Evolutionary conservation across 257 asterid genomes (phyloP).

Genomic region (Rubia yunnanensis): DNA sequence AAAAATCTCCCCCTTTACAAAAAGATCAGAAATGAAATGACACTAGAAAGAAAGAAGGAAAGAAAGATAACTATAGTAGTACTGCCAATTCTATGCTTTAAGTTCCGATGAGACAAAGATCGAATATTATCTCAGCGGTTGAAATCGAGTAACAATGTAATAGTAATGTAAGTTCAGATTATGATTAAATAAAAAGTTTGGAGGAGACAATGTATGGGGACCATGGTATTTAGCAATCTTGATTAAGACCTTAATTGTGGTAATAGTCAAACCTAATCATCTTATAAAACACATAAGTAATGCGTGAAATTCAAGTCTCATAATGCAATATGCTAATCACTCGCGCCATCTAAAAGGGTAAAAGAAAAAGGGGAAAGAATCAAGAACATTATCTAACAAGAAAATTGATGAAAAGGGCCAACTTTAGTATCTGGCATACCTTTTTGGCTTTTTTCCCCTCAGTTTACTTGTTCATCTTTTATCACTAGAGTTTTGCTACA

Average conservation of each 20-base stretch:
- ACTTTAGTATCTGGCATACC: slow-evolving; percentile 7
- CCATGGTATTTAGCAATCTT: slow-evolving; percentile 2
- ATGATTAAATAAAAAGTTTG: too few species aligned
- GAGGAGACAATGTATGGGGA: slow-evolving; percentile 2
- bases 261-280: slow-evolving; percentile 5
- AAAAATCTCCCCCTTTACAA: background rate
- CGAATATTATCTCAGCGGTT: background rate
- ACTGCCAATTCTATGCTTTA: too few species aligned
- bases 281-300: background rate
- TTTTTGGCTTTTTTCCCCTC: slow-evolving; percentile 8
- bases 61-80: background rate
- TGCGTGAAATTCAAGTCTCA: slow-evolving; percentile 15
- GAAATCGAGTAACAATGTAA: too few species aligned
- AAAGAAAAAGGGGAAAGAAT: background rate
- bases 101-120: too few species aligned
- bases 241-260: slow-evolving; percentile 4
- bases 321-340: slow-evolving; percentile 1
- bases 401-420: slow-evolving; percentile 3
- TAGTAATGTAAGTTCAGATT: too few species aligned
- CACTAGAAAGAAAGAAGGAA: background rate
- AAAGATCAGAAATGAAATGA: background rate
- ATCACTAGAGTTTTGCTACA: background rate
- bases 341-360: background rate
- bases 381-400: slow-evolving; percentile 1
- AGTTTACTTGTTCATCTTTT: slow-evolving; percentile 7